Evolutionary conservation across 805 yeast species (phyloP).

Genomic region (Lipomyces lipofer): DNA sequence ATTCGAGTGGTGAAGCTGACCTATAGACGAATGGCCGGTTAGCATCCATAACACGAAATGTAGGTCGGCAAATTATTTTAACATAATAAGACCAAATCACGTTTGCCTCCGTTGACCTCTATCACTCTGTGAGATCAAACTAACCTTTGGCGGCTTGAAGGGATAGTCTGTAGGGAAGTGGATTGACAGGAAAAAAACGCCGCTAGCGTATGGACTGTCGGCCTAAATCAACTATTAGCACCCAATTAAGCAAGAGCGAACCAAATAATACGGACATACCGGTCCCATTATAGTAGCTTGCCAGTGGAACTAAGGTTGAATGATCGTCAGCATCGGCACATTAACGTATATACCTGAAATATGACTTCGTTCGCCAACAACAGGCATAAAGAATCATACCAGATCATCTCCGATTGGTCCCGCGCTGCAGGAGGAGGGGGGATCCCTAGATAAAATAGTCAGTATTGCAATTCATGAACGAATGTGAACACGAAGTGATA

Average conservation of each 20-base stretch:
- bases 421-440: slow-evolving; percentile 98
- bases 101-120: too few species aligned
- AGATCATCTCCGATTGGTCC: slow-evolving; percentile 98
- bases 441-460: slow-evolving; percentile 61
- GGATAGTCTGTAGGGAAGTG: slow-evolving; percentile 99
- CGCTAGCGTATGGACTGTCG: slow-evolving; percentile 84
- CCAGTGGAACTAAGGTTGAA: slow-evolving; percentile 75
- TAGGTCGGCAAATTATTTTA: not conserved
- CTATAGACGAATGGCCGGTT: too few species aligned
- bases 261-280: slow-evolving; percentile 9
- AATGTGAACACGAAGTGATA: too few species aligned
- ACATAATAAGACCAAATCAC: too few species aligned
- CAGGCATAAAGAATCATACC: slow-evolving; percentile 20
- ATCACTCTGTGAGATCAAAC: too few species aligned
- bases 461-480: too few species aligned
- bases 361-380: not conserved
- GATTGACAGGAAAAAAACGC: slow-evolving; percentile 92
- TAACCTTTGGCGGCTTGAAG: slow-evolving; percentile 88
- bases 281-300: slow-evolving; percentile 99
- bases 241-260: not conserved
- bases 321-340: not conserved
- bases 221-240: slow-evolving; percentile 41
- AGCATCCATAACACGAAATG: not conserved
- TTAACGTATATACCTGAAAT: too few species aligned
- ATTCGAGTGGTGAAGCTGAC: slow-evolving; percentile 89